Base-by-base conservation (phyloP, 225 moss, liverwort and hornwort genomes). In the Pseudoscleropodium purum region DNA sequence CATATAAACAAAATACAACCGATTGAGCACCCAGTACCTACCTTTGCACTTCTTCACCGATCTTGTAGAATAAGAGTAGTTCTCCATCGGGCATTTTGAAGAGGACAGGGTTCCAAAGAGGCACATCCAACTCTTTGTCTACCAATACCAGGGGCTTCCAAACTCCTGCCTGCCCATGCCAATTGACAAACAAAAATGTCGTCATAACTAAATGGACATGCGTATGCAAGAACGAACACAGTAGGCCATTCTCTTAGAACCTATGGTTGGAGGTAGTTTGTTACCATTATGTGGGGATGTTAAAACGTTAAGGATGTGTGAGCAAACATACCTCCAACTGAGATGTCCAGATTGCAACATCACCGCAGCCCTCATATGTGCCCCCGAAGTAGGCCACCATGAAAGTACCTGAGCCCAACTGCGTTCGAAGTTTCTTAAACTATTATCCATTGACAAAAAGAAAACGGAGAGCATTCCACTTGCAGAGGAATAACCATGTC, bases 71-170 rank as follows among this genome's bases (percentile, higher is more conserved):
- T 29, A 97, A 90, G 63, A 97, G 93, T 65, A 96, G 64, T 93
- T 97, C 96, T 88, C 95, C 95, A 26, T 91, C 82, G 25, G 95
- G 96, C 96, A 98, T 96, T 87, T 93, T 93, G 85, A 96, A 97
- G 52, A 98, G 94, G 82, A 97, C 96, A 43, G 97, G 98, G 84
- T 98, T 97, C 96, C 96, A 98, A 90, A 96, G 92, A 77, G 98
- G 95, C 64, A 93, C 91, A 74, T 84, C 62, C 13, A 64, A 83
- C 81, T 98, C 96, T 34, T 78, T 86, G 76, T 98, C 97, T 79
- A 92, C 93, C 88, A 90, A 25, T 87, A 91, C 91, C 9, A 97
- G 96, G 70, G 89, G 85, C 74, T 72, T 82, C 98, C 98, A 98
- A 65, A 84, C 41, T 81, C 94, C 95, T 85, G 79, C 90, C 95